Conservation (phyloP, 257 asterid genomes). For the Lavandula angustifolia region DNA sequence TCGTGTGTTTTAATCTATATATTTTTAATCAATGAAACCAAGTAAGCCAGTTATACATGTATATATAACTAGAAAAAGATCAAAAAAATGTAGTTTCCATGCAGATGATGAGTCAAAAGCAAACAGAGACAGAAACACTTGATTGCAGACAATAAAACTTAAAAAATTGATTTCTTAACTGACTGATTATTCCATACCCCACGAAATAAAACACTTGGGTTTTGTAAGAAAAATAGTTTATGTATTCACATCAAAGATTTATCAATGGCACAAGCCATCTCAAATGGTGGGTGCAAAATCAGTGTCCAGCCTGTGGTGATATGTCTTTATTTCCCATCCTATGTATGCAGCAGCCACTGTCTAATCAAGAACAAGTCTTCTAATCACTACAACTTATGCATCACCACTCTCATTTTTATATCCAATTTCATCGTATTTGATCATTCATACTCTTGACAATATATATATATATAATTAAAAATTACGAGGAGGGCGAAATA, state of each 20-base stretch:
- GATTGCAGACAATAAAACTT: constrained; percentile 37
- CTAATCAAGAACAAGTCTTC: constrained; percentile 30
- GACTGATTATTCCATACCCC: constrained; percentile 65
- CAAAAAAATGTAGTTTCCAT: constrained; percentile 31
- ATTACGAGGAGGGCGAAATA: too few relatives aligned
- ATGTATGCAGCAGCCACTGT: background rate
- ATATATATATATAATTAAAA: too few relatives aligned
- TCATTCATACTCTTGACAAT: background rate
- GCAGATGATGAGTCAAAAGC: constrained; percentile 66
- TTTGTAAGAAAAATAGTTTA: constrained; percentile 36
- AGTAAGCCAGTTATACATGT: background rate
- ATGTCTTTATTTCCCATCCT: constrained; percentile 36
- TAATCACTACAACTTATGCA: constrained; percentile 23
- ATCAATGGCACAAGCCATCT: constrained; percentile 63
- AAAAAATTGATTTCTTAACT: constrained; percentile 70
- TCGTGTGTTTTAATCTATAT: too few relatives aligned
- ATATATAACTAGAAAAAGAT: background rate
- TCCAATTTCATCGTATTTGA: background rate
- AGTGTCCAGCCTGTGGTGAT: constrained; percentile 44
- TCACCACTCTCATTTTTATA: background rate
- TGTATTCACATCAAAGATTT: constrained; percentile 56
- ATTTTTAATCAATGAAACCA: too few relatives aligned
- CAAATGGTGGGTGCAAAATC: constrained; percentile 76
- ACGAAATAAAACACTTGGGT: constrained; percentile 52
- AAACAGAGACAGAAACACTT: constrained; percentile 43